Base-by-base conservation (phyloP, 495 filamentous ascomycete species). In the Aspergillus asperescens region DNA sequence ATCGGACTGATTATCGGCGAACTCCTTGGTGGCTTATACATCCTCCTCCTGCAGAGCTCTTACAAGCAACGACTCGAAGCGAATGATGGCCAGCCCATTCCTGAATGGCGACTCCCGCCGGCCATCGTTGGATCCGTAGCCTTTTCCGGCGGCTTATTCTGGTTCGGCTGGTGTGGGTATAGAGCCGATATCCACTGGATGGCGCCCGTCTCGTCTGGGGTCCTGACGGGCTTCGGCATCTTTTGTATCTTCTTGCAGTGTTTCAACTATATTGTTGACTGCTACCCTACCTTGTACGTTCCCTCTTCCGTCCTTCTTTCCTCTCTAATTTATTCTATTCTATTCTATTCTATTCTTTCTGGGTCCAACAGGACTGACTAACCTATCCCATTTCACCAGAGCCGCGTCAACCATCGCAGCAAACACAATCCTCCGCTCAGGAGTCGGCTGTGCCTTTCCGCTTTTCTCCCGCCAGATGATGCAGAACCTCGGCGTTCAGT, bases 381-480 rank as follows among this genome's bases (percentile, higher is more conserved):
- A n/a, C n/a, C n/a, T n/a, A n/a, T n/a, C n/a, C n/a, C n/a, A n/a
- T n/a, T n/a, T n/a, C 57, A 52, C 10, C 49, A 82, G 78, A 49
- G 89, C 89, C 10, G 89, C 89, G 29, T 92, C 88, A 5, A 87
- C 89, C 22, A 89, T 95, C 40, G 90, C 90, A 7, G 89, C 84
- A 19, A 95, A 96, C 65, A 93, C 90, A 0, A 90, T 96, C 65
- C 73, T 93, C 7, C 86, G 90, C 2, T 90, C 86, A 5, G 68
- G 88, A 0, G 81, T 81, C 38, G 89, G 86, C 19, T 85, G 87
- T 7, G 82, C 77, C 0, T 95, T 95, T 68, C 90, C 90, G 9
- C 76, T 96, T 3, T 96, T 96, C 63, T 77, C 83, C 0, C 80
- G 71, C 9, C 85, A 92, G 57, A 90, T 95, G 87, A 93, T 91